Evolutionary conservation across 1,139 yeast genomes (phyloP).

Genomic region (Pichia cactophila): DNA sequence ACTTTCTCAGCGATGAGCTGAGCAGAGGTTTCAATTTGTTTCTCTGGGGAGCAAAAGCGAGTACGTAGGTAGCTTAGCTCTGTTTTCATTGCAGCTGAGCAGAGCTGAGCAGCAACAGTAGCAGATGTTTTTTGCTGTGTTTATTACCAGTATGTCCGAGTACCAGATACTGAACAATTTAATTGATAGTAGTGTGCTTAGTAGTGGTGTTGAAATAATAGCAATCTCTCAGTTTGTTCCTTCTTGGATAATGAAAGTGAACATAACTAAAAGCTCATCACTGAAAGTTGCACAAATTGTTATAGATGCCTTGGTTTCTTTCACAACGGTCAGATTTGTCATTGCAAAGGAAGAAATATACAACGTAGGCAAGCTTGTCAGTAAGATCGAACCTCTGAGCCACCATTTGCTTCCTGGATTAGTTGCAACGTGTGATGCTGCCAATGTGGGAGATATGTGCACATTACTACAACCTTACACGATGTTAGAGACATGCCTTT

Average conservation of each 20-base stretch:
- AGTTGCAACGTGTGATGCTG: background rate
- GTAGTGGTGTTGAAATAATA: background rate
- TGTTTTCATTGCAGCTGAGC: too few relatives aligned
- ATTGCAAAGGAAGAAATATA: background rate
- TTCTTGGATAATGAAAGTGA: background rate
- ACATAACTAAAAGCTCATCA: background rate
- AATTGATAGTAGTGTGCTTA: background rate
- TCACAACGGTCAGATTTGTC: background rate
- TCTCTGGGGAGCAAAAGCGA: too few relatives aligned
- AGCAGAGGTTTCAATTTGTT: too few relatives aligned
- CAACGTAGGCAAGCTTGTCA: background rate
- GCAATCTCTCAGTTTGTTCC: background rate
- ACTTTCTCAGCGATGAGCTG: too few relatives aligned
- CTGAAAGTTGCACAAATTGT: too few relatives aligned
- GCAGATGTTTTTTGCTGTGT: background rate
- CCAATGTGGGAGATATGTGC: background rate
- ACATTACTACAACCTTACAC: background rate
- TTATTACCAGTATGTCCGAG: background rate
- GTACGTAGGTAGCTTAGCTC: too few relatives aligned
- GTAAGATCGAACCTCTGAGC: background rate
- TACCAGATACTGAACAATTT: background rate
- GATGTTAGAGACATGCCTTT: background rate
- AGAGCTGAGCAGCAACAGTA: too few relatives aligned
- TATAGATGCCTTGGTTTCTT: too few relatives aligned
- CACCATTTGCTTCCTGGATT: constrained; percentile 7